Evolutionary conservation across 768 basidiomycete genomes (phyloP), one percentile per base, ranked within the genome.

Genomic region (Xerocomellus dryophilus): DNA sequence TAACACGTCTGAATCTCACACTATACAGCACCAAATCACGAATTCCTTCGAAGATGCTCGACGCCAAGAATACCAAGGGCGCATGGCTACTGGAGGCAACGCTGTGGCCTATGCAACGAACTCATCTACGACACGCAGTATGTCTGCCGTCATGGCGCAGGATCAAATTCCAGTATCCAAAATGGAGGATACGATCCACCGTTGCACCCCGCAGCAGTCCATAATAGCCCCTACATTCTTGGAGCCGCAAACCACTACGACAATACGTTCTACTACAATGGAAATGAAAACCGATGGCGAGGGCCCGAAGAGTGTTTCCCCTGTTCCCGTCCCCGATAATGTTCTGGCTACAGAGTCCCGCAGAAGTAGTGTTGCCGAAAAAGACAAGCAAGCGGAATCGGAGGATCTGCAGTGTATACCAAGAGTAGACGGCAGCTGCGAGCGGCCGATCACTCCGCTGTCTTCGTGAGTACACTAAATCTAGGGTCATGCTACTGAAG

Each of bases 391-490:
- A n/a, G n/a, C n/a, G n/a, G n/a, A n/a, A n/a, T n/a, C n/a, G n/a
- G n/a, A 41, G 14, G 34, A 36, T 21, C 7, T 23, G 1, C 31
- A 34, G 2, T 20, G 4, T n/a, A n/a, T 9, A 15, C 2, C 20
- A 25, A 25, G 1, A 2, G 20, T 15, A 14, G 25, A 23, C 3
- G 14, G 23, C 12, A 27, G 3, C 5, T n/a, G 44, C 12, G 32
- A 40, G 9, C 49, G 7, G 20, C 12, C 17, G 10, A 31, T 7
- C 2, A 23, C 25, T 18, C 3, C 12, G 6, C 11, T 29, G 6
- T 27, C 45, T 17, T 20, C 40, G 57, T 60, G 46, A 60, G 59
- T 38, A 10, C 39, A 31, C 8, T 34, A 11, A 15, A 4, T n/a
- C 11, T 25, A 18, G 5, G 10, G 25, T 5, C 5, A 3, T 27